Evolutionary conservation across 2,329 filamentous ascomycete genomes (phyloP), one percentile per base, ranked within the genome.

Genomic region (Aureobasidium mangrovei): DNA sequence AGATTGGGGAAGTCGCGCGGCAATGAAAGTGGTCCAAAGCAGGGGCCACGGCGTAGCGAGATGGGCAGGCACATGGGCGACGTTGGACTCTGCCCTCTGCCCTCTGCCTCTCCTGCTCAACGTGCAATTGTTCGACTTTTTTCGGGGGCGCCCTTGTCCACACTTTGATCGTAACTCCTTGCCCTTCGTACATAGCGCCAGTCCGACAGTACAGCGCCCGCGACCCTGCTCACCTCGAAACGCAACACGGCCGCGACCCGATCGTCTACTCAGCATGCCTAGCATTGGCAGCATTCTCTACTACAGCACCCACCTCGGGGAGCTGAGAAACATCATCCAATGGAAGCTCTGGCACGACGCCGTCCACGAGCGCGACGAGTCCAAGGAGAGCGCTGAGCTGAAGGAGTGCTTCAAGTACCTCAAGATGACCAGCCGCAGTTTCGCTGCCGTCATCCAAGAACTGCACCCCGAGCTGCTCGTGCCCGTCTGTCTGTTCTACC

Each of bases 271-370:
- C 57, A 57, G 18, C 12, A 59, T 59, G 57, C 55, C 56, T 44
- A 57, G 53, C 36, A 40, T 59, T 26, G 27, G 45, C 42, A 45
- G 47, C 26, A 56, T 59, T 36, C 59, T 61, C 9, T 70, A 70
- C 62, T 69, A 69, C 58, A 59, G 63, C 54, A 57, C 64, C 47
- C 68, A 70, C 60, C 49, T 62, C 18, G 49, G 59, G 7, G 67
- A 70, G 55, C 64, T 70, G 46, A 67, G 68, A 36, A 58, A 64
- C 36, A 70, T 70, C 43, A 63, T 70, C 52, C 68, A 70, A 60
- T 70, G 68, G 68, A 95, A 95, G 75, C 75, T 95, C 63, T 97
- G 91, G 90, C 93, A 97, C 74, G 89, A 95, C 60, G 86, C 93
- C 9, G 89, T 95, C 24, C 89, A 97, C 75, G 81, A 79, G 67